Evolutionary conservation across 2,329 filamentous ascomycete genomes (phyloP).

Genomic region (Stachybotrys chartarum): DNA sequence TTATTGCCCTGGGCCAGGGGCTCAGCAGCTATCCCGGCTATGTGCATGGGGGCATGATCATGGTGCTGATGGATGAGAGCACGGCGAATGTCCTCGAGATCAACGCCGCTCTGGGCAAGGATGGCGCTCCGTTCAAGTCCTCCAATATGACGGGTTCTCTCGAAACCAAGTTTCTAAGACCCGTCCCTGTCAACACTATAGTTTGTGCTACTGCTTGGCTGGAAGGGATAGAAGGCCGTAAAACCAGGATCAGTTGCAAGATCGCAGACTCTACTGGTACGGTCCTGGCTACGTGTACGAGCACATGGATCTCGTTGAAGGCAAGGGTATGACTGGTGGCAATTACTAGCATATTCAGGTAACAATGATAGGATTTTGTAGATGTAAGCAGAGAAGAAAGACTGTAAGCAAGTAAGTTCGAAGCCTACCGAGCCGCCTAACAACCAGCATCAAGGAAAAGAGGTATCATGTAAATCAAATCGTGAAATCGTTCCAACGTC

Average conservation of each 20-base stretch:
- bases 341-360: neutral
- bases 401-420: too few relatives aligned
- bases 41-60: slow-evolving; percentile 28
- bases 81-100: slow-evolving; percentile 28
- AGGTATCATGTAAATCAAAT: too few relatives aligned
- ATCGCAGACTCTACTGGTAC: slow-evolving; percentile 20
- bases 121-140: slow-evolving; percentile 16
- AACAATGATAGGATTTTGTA: too few relatives aligned
- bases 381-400: too few relatives aligned
- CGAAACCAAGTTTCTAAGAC: slow-evolving; percentile 25
- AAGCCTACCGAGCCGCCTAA: too few relatives aligned
- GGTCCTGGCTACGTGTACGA: slow-evolving; percentile 21
- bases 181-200: slow-evolving; percentile 19
- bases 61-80: slow-evolving; percentile 28
- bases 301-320: slow-evolving; percentile 24
- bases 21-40: slow-evolving; percentile 24
- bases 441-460: too few relatives aligned
- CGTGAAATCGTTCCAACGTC: too few relatives aligned
- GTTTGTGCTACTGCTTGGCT: slow-evolving; percentile 23
- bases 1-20: slow-evolving; percentile 25
- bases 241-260: slow-evolving; percentile 20
- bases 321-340: slow-evolving; percentile 15
- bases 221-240: slow-evolving; percentile 24
- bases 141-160: slow-evolving; percentile 26
- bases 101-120: slow-evolving; percentile 24